Conservation (phyloP, 176 grass and related monocot genomes). For the Bromus sterilis region DNA sequence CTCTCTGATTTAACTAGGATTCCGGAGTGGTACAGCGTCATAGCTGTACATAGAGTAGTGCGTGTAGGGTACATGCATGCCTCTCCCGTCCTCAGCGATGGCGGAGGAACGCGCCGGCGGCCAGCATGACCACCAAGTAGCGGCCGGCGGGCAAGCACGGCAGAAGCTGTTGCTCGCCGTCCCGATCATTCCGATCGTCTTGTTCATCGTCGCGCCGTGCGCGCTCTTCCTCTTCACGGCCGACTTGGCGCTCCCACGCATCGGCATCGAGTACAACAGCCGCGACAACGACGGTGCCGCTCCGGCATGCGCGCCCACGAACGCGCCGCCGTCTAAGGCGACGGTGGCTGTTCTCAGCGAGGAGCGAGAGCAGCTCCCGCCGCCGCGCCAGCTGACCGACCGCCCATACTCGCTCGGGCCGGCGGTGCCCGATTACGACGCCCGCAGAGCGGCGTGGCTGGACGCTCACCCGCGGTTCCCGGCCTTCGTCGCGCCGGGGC, state of each 20-base stretch:
- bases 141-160: not conserved
- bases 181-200: not conserved
- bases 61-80: not conserved
- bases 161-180: not conserved
- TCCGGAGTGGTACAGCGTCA: too few species aligned
- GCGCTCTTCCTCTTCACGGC: conserved; percentile 26
- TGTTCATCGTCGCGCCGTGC: conserved; percentile 23
- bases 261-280: conserved; percentile 30
- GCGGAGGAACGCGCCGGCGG: conserved; percentile 2
- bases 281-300: not conserved
- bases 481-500: conserved; percentile 12
- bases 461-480: conserved; percentile 40
- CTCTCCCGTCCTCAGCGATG: not conserved
- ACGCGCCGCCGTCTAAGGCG: not conserved
- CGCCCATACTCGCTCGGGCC: conserved; percentile 47
- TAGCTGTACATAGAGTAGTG: not conserved
- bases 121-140: not conserved
- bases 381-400: conserved; percentile 46
- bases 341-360: not conserved
- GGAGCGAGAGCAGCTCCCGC: not conserved
- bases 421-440: conserved; percentile 54
- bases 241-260: conserved; percentile 27
- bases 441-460: conserved; percentile 49
- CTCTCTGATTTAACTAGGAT: not conserved
- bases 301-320: not conserved